These are phyloP conservation scores for Penicillium coffeae DNA, from an alignment of 495 filamentous ascomycete genomes.

Conservation along the genomic window DNA sequence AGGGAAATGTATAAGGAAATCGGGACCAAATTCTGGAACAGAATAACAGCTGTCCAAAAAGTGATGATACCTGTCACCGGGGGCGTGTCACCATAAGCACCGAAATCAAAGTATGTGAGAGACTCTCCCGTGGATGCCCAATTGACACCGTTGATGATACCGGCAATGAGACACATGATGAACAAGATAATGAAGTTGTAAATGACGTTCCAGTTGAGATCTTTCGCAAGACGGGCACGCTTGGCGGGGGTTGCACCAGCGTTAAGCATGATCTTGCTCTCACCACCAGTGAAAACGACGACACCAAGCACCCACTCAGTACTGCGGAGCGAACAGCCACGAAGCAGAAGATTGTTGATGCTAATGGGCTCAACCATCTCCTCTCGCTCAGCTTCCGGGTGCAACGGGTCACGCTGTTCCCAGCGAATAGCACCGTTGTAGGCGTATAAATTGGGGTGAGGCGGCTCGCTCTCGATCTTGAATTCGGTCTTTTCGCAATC, in stretches of 20 bases:
- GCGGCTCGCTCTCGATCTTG: conserved; percentile 82
- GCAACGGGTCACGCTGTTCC: conserved; percentile 65
- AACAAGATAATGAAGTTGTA: conserved; percentile 94
- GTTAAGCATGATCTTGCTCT: conserved; percentile 99
- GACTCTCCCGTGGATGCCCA: conserved; percentile 75
- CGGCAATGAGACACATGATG: conserved; percentile 83
- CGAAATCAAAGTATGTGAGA: conserved; percentile 79
- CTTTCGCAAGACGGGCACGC: conserved; percentile 81
- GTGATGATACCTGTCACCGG: conserved; percentile 86
- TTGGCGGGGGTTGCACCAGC: conserved; percentile 96
- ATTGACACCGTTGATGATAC: conserved; percentile 75
- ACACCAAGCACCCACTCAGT: conserved; percentile 96
- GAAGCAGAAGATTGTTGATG: conserved; percentile 91
- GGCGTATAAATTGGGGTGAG: conserved; percentile 89
- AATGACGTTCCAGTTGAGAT: conserved; percentile 95
- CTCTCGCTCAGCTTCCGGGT: conserved; percentile 53
- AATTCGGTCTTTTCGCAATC: conserved; percentile 91
- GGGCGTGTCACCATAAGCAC: conserved; percentile 73
- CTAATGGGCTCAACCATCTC: conserved; percentile 89
- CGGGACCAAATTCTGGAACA: conserved; percentile 98
- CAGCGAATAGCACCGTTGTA: conserved; percentile 88
- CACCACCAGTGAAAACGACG: conserved; percentile 94
- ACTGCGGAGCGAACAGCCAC: conserved; percentile 90
- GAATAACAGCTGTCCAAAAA: conserved; percentile 89
- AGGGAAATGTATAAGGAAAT: conserved; percentile 97